phyloP scores from a whole-genome alignment of 2,329 filamentous ascomycete genomes.

The Fusarium concolor region DNA sequence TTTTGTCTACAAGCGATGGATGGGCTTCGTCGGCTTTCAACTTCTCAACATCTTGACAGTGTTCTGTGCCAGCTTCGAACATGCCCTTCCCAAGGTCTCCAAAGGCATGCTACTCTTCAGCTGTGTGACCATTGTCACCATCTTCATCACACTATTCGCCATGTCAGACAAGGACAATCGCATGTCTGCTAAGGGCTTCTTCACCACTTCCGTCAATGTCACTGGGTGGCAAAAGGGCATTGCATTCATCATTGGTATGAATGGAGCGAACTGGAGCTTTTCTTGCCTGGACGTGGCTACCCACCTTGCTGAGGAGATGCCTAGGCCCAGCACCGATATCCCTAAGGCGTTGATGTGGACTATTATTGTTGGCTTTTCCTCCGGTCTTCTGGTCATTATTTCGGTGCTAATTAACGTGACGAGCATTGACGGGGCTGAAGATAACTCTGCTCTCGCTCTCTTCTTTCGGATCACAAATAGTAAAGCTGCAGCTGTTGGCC shows the following conservation, averaged over 20 bases:
- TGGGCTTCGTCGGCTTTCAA: conserved; percentile 8
- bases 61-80: conserved; percentile 3
- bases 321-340: background rate
- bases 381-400: conserved; percentile 1
- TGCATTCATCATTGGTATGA: conserved; percentile 9
- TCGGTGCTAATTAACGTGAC: background rate
- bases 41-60: conserved; percentile 4
- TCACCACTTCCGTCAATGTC: conserved; percentile 3
- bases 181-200: background rate
- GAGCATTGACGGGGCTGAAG: background rate
- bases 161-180: background rate
- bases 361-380: conserved; percentile 3
- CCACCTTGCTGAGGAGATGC: conserved; percentile 14
- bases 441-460: conserved; percentile 7
- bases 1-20: conserved; percentile 8
- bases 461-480: conserved; percentile 7
- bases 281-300: conserved; percentile 7
- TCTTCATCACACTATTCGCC: conserved; percentile 1
- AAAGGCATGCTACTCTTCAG: conserved; percentile 7
- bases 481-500: conserved; percentile 1
- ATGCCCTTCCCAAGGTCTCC: background rate
- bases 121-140: background rate
- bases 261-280: conserved; percentile 8
- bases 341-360: conserved; percentile 15
- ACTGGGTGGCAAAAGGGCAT: conserved; percentile 13